phyloP scores from a whole-genome alignment of 345 rosid genomes.

The Zanthoxylum bungeanum region DNA sequence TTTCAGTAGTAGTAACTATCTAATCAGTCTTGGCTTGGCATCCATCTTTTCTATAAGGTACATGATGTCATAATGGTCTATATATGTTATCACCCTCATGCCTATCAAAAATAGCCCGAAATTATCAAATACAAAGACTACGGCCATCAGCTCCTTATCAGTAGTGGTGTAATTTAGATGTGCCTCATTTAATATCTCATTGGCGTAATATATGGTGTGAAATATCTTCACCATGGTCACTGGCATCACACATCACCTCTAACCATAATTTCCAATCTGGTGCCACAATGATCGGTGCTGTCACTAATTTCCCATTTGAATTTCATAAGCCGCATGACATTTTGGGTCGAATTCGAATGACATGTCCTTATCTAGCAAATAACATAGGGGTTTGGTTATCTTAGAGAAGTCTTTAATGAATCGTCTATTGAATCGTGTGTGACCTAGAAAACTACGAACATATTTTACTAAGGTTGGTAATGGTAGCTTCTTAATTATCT shows the following conservation, averaged over 20 bases:
- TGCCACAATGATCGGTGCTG: too few relatives aligned
- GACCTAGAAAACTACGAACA: neutral
- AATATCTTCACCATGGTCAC: too few relatives aligned
- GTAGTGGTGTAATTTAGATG: neutral
- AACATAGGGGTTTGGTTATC: too few relatives aligned
- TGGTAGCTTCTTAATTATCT: neutral
- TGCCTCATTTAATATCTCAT: neutral
- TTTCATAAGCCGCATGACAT: too few relatives aligned
- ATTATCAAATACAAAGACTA: neutral
- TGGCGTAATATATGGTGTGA: too few relatives aligned
- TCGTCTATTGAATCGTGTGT: neutral
- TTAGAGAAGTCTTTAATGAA: neutral
- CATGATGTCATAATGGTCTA: neutral
- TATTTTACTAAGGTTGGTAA: neutral
- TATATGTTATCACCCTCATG: neutral
- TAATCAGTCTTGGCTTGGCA: neutral
- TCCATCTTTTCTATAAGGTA: neutral
- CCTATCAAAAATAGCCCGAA: neutral
- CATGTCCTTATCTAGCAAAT: too few relatives aligned
- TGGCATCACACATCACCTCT: too few relatives aligned
- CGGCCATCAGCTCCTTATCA: neutral
- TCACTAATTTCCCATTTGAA: too few relatives aligned
- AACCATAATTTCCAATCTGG: too few relatives aligned
- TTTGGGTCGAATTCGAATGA: too few relatives aligned
- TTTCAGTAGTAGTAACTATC: too few relatives aligned